Percentiles rank a stretch among this genome's conserved stretches.
These are phyloP conservation scores for Phytophthora rubi DNA, from an alignment of 352 stramenopile species.

Conservation along the genomic window DNA sequence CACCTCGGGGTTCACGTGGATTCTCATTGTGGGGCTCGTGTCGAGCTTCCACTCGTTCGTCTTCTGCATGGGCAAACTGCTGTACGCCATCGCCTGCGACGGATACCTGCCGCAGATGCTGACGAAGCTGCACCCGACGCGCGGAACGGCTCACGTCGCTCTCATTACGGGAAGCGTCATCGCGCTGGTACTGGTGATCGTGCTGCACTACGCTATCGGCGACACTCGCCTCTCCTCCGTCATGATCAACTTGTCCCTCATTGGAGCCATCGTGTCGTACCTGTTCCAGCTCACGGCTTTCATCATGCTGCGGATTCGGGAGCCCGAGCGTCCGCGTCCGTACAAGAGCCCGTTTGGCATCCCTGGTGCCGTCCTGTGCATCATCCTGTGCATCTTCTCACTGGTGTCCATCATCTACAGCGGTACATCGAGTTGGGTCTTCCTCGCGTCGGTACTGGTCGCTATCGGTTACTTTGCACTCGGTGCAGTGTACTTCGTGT, in stretches of 20 bases:
- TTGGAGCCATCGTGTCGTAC: constrained; percentile 65
- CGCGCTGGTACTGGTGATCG: constrained; percentile 45
- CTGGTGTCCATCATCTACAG: constrained; percentile 37
- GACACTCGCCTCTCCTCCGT: constrained; percentile 58
- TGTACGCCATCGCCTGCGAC: constrained; percentile 64
- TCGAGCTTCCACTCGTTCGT: constrained; percentile 73
- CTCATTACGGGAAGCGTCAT: constrained; percentile 49
- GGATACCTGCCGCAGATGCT: constrained; percentile 59
- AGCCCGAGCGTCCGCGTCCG: constrained; percentile 50
- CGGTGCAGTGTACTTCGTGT: constrained; percentile 49
- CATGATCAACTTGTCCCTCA: constrained; percentile 69
- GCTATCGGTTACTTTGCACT: constrained; percentile 49
- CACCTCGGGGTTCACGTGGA: constrained; percentile 63
- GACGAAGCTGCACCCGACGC: constrained; percentile 48
- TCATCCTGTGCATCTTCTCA: constrained; percentile 47
- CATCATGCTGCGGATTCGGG: constrained; percentile 51
- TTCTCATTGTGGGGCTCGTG: constrained; percentile 59
- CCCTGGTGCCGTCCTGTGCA: constrained; percentile 44
- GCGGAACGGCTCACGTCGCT: constrained; percentile 48
- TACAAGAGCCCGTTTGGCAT: constrained; percentile 62
- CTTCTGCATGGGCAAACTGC: constrained; percentile 67
- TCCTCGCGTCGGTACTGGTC: constrained; percentile 52
- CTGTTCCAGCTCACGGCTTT: constrained; percentile 59
- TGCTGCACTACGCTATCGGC: constrained; percentile 60
- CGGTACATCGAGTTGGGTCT: constrained; percentile 31